Base-by-base conservation (phyloP, 2,329 filamentous ascomycete species). In the Cryoendolithus antarcticus region DNA sequence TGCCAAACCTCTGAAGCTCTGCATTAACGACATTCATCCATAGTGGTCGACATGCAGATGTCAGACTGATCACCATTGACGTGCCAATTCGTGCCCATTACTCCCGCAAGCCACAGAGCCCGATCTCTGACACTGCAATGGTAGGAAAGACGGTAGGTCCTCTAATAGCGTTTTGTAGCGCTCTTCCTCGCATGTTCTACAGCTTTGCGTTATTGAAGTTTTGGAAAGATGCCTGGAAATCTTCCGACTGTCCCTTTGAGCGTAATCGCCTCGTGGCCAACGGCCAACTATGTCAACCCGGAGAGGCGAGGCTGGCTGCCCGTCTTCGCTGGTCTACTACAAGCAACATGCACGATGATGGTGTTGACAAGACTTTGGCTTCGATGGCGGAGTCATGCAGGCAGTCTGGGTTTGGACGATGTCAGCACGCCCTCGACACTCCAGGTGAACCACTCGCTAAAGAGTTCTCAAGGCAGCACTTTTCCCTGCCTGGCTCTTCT, bases 331-430 rank as follows among this genome's bases (percentile, higher is more conserved):
- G 47, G 50, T n/a, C 39, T 43, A 4, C 41, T 59, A 4, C 51
- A 50, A 19, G 48, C 38, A 19, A 31, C 49, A 11, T 42, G 52
- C 7, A 56, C 56, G 3, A 6, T 53, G 3, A 47, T 58, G 39
- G 39, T 58, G 1, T 35, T 12, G 5, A 39, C 48, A 8, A 44
- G 58, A 9, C 32, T 60, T 6, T 54, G 51, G 50, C 48, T 58
- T 10, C 52, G 57, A 31, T 32, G 43, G 3, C 52, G 39, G 12
- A 54, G 50, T 33, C 49, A 48, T n/a, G 46, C 48, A 28, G 49
- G 52, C 9, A 47, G 47, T 3, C 40, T 58, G 12, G 52, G 55
- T 4, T 24, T 59, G 11, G 59, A 61, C 42, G 58, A 61, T 45
- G 43, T 49, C 19, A 45, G 55, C n/a, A 40, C 34, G 9, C 12